These are phyloP conservation scores for Cryptococcus sp. DNA, from an alignment of 1,284 basidiomycete species.

Conservation along the genomic window DNA sequence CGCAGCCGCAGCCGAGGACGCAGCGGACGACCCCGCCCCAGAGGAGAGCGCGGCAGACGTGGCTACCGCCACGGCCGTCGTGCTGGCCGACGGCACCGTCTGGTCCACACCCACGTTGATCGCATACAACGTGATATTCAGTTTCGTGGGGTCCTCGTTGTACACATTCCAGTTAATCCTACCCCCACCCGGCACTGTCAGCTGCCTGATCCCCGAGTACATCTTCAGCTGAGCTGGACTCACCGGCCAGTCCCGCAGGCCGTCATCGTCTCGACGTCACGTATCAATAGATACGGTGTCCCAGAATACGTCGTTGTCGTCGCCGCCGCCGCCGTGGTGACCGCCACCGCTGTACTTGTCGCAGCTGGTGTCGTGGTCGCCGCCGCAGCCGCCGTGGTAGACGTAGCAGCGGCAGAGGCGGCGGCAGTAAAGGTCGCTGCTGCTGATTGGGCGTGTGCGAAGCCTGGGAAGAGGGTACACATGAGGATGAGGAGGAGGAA, in stretches of 20 bases:
- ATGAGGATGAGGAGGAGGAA: slow-evolving; percentile 1
- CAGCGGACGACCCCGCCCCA: slow-evolving; percentile 5
- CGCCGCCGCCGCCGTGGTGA: not conserved
- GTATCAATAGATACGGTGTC: slow-evolving; percentile 17
- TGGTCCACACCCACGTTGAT: slow-evolving; percentile 29
- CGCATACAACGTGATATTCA: slow-evolving; percentile 28
- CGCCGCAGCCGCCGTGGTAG: not conserved
- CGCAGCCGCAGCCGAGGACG: slow-evolving; percentile 4
- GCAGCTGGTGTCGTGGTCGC: not conserved
- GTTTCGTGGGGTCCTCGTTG: slow-evolving; percentile 20
- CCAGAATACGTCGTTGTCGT: slow-evolving; percentile 12
- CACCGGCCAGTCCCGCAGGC: slow-evolving; percentile 20
- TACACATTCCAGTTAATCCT: slow-evolving; percentile 25
- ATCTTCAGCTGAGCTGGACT: slow-evolving; percentile 5
- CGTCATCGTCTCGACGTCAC: slow-evolving; percentile 14
- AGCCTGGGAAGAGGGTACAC: not conserved
- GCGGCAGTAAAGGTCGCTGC: not conserved
- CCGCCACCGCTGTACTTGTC: not conserved
- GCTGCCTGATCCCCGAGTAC: not conserved
- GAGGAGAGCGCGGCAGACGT: slow-evolving; percentile 3
- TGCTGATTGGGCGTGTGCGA: slow-evolving; percentile 6
- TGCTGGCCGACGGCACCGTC: slow-evolving; percentile 14
- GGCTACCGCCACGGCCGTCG: slow-evolving; percentile 2
- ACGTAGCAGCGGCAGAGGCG: not conserved
- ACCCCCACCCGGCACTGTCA: not conserved